Percentiles rank a stretch among this genome's conserved stretches.
Conservation (phyloP, 2,329 filamentous ascomycete species). For the Fusarium sp. region DNA sequence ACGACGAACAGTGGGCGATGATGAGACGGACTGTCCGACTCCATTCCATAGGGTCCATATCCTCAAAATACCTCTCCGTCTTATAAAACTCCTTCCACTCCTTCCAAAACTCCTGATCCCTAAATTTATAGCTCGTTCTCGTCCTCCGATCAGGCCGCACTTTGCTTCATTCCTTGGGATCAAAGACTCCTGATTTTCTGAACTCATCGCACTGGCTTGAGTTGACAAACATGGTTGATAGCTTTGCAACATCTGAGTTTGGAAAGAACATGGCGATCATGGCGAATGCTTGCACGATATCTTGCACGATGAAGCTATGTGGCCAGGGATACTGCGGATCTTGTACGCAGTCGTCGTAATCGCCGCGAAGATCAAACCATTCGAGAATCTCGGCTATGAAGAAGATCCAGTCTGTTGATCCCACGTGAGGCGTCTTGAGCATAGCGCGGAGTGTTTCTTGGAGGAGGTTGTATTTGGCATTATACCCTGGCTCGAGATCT, state of each 20-base stretch:
- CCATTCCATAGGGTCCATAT: slow-evolving; percentile 41
- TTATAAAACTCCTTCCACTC: slow-evolving; percentile 34
- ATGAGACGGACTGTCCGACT: slow-evolving; percentile 39
- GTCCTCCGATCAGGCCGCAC: slow-evolving; percentile 32
- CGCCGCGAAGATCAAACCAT: slow-evolving; percentile 34
- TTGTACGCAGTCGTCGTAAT: slow-evolving; percentile 20
- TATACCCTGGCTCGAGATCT: slow-evolving; percentile 40
- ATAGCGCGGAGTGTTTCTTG: slow-evolving; percentile 30
- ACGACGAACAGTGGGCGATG: slow-evolving; percentile 32
- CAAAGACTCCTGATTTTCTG: slow-evolving; percentile 30
- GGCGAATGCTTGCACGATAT: slow-evolving; percentile 38
- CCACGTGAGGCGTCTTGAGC: slow-evolving; percentile 11
- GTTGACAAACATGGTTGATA: slow-evolving; percentile 30
- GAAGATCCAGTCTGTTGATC: slow-evolving; percentile 36
- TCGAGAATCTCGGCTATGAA: slow-evolving; percentile 35
- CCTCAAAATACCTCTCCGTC: slow-evolving; percentile 16
- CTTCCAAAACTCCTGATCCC: slow-evolving; percentile 32
- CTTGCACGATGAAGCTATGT: slow-evolving; percentile 38
- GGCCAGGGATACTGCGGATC: slow-evolving; percentile 36
- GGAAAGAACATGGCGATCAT: slow-evolving; percentile 43
- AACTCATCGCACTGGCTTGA: slow-evolving; percentile 26
- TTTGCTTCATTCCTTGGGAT: slow-evolving; percentile 30
- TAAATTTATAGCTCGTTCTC: slow-evolving; percentile 38
- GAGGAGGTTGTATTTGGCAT: slow-evolving; percentile 22
- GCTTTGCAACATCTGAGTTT: background rate